phyloP scores from a whole-genome alignment of 2,329 filamentous ascomycete genomes.

The Passalora sequoiae region DNA sequence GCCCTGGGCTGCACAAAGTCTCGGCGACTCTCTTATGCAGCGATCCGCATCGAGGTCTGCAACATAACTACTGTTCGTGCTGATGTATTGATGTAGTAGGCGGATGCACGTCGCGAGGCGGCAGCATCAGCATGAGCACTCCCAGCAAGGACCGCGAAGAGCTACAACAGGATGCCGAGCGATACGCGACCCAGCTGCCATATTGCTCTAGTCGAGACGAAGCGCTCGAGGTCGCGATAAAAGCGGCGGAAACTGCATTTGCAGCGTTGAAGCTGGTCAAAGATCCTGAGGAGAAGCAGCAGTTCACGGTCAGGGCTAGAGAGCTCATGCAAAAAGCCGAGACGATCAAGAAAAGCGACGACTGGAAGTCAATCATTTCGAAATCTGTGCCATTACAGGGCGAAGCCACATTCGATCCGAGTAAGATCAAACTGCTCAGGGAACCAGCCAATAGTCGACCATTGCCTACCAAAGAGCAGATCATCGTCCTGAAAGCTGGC shows the following conservation, averaged over 20 bases:
- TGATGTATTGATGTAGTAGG: not conserved
- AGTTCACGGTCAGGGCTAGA: conserved; percentile 63
- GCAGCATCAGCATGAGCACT: conserved; percentile 16
- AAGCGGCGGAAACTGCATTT: conserved; percentile 77
- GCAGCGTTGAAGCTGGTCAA: conserved; percentile 60
- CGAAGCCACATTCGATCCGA: conserved; percentile 5
- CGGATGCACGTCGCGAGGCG: not conserved
- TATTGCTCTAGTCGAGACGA: conserved; percentile 39
- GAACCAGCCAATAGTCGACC: conserved; percentile 57
- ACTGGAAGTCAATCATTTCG: conserved; percentile 24
- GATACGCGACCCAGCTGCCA: conserved; percentile 19
- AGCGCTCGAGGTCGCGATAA: conserved; percentile 70
- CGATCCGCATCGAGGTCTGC: no score
- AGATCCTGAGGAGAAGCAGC: conserved; percentile 58
- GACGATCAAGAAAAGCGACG: conserved; percentile 57
- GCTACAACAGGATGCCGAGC: conserved; percentile 22
- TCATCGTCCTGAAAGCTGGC: conserved; percentile 70
- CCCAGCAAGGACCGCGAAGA: conserved; percentile 18
- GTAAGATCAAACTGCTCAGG: conserved; percentile 34
- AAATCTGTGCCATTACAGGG: not conserved
- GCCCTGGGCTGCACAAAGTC: not conserved
- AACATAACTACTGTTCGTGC: no score
- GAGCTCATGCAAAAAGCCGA: conserved; percentile 69
- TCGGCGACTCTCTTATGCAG: no score
- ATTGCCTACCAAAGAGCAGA: conserved; percentile 65